phyloP scores from a whole-genome alignment of 306 rosid species.

The Citrullus amarus region DNA sequence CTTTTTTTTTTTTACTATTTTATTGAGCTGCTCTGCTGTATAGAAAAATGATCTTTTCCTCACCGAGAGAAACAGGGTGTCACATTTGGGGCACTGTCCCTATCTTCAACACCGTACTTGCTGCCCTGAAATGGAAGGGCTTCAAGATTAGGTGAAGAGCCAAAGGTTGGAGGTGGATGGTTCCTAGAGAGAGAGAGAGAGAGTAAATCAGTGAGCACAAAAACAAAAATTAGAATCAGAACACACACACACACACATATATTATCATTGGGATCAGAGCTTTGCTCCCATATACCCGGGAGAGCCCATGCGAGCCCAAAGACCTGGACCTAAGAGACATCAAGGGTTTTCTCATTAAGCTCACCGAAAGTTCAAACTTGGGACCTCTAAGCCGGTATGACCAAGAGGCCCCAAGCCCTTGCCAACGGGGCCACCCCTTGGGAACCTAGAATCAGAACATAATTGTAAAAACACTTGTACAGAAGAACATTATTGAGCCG shows the following conservation, averaged over 20 bases:
- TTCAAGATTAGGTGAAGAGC: slow-evolving; percentile 80
- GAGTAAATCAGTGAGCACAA: neutral
- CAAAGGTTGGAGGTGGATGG: slow-evolving; percentile 95
- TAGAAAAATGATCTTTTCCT: slow-evolving; percentile 3
- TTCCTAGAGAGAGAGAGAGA: slow-evolving; percentile 35
- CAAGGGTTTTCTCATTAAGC: no score
- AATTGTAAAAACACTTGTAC: neutral
- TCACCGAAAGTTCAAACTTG: no score
- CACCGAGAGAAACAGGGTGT: slow-evolving; percentile 44
- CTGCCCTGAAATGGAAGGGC: slow-evolving; percentile 47
- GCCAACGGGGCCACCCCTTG: no score
- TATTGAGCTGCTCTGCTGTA: neutral
- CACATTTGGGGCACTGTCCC: slow-evolving; percentile 43
- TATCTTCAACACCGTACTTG: slow-evolving; percentile 45
- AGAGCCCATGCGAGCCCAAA: no score
- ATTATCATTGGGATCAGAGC: no score
- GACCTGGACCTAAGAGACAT: no score
- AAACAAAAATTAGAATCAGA: neutral
- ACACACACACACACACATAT: neutral
- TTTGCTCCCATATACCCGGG: no score
- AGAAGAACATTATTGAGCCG: slow-evolving; percentile 13
- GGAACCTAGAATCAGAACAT: neutral
- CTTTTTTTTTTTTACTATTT: neutral
- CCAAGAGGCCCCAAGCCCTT: no score
- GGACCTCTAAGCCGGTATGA: no score